Conservation (phyloP, 257 asterid genomes). For the Cordia subcordata region DNA sequence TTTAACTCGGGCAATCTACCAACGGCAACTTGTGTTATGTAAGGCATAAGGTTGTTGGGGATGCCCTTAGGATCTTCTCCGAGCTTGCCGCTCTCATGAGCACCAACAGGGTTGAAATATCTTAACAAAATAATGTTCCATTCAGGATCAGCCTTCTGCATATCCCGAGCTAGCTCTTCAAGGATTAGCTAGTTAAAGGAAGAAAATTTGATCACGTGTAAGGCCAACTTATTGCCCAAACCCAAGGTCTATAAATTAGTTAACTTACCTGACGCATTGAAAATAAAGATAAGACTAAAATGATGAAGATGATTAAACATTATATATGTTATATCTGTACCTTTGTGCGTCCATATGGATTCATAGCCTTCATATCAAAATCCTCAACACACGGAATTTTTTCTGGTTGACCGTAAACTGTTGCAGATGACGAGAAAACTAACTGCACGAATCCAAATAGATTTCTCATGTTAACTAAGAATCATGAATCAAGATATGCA, state of each 20-base stretch:
- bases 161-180: constrained; percentile 87
- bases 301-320: not conserved
- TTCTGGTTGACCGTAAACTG: constrained; percentile 95
- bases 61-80: constrained; percentile 98
- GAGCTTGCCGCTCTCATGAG: constrained; percentile 82
- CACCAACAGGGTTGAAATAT: constrained; percentile 95
- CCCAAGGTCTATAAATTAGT: not conserved
- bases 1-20: constrained; percentile 83
- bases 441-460: constrained; percentile 40
- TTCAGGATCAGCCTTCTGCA: constrained; percentile 58
- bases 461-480: constrained; percentile 6
- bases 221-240: not conserved
- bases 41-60: constrained; percentile 98
- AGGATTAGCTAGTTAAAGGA: constrained; percentile 54
- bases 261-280: not conserved
- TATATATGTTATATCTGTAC: constrained; percentile 22
- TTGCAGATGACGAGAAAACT: constrained; percentile 96
- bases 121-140: constrained; percentile 87
- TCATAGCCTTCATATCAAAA: constrained; percentile 80
- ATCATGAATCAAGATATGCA: not conserved
- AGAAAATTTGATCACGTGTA: not conserved
- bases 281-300: no score
- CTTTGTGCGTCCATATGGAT: constrained; percentile 97
- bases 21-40: constrained; percentile 90
- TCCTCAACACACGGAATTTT: constrained; percentile 84